These are phyloP conservation scores for Singerocomus rubriflavus DNA, from an alignment of 1,284 basidiomycete species.

Conservation along the genomic window DNA sequence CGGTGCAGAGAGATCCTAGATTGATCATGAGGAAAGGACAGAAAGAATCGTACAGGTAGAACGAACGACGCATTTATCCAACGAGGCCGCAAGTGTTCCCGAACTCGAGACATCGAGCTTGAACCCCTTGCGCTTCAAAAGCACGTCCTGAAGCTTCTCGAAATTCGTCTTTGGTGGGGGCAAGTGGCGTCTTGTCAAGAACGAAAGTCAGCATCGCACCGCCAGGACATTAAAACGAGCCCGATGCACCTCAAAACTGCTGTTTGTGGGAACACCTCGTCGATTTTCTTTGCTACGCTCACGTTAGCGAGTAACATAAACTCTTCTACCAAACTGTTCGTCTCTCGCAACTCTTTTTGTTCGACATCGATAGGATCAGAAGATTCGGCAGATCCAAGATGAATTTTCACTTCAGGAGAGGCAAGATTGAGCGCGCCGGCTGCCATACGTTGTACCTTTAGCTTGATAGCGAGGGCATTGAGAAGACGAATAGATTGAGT, in stretches of 20 bases:
- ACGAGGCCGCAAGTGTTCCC: slow-evolving; percentile 83
- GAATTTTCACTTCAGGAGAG: slow-evolving; percentile 96
- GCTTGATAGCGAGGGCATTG: slow-evolving; percentile 83
- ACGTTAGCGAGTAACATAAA: slow-evolving; percentile 99
- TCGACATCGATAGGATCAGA: slow-evolving; percentile 97
- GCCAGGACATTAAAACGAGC: neutral
- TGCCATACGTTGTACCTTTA: slow-evolving; percentile 85
- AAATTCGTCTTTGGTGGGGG: slow-evolving; percentile 94
- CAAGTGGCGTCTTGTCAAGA: slow-evolving; percentile 74
- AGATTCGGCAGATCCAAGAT: slow-evolving; percentile 89
- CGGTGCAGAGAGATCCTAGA: slow-evolving; percentile 73
- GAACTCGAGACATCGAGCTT: slow-evolving; percentile 92
- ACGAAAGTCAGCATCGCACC: neutral
- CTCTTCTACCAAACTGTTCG: slow-evolving; percentile 97
- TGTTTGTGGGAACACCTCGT: slow-evolving; percentile 94
- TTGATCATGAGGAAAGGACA: neutral
- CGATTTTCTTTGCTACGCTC: slow-evolving; percentile 88
- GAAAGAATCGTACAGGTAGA: neutral
- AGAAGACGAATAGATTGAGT: slow-evolving; percentile 88
- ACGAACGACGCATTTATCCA: slow-evolving; percentile 86
- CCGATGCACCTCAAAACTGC: slow-evolving; percentile 77
- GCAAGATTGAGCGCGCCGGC: slow-evolving; percentile 96
- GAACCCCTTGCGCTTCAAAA: slow-evolving; percentile 84
- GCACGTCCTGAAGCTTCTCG: slow-evolving; percentile 92
- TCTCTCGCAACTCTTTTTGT: slow-evolving; percentile 91